phyloP scores from a whole-genome alignment of 257 asterid species.

The Salvia hispanica region DNA sequence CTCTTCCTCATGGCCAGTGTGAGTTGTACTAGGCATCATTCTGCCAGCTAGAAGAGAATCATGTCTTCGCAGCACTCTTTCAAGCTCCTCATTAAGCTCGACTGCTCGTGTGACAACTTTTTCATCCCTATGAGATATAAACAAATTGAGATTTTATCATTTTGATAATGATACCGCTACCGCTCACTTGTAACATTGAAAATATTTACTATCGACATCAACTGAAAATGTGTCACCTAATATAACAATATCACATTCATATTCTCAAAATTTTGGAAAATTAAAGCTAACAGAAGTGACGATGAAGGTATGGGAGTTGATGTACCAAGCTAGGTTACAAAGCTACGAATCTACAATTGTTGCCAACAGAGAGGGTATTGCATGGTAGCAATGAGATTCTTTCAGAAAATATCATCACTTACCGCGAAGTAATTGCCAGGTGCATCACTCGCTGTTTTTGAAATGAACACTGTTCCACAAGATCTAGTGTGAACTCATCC shows the following conservation, averaged over 20 bases:
- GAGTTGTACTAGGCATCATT: constrained; percentile 54
- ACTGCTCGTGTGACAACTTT: constrained; percentile 54
- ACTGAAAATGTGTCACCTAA: constrained; percentile 12
- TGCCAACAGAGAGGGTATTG: not conserved
- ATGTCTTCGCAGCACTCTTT: constrained; percentile 69
- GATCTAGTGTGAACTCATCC: constrained; percentile 97
- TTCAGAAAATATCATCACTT: constrained; percentile 23
- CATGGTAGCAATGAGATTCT: constrained; percentile 16
- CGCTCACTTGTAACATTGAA: constrained; percentile 11
- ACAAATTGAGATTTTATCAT: not conserved
- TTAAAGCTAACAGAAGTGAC: constrained; percentile 11
- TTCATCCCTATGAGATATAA: constrained; percentile 40
- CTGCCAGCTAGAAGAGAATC: constrained; percentile 67
- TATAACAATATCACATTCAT: not conserved
- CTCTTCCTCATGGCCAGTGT: constrained; percentile 44
- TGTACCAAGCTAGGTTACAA: not conserved
- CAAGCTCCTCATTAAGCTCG: constrained; percentile 90
- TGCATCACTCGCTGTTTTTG: constrained; percentile 85
- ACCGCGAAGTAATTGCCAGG: constrained; percentile 86
- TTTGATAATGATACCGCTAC: not conserved
- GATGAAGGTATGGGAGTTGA: constrained; percentile 4
- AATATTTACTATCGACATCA: constrained; percentile 13
- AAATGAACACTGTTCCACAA: constrained; percentile 84
- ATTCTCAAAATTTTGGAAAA: not conserved
- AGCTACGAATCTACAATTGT: constrained; percentile 6